Evolutionary conservation across 1,284 basidiomycete genomes (phyloP).

Genomic region (Fomitopsis schrenkii): DNA sequence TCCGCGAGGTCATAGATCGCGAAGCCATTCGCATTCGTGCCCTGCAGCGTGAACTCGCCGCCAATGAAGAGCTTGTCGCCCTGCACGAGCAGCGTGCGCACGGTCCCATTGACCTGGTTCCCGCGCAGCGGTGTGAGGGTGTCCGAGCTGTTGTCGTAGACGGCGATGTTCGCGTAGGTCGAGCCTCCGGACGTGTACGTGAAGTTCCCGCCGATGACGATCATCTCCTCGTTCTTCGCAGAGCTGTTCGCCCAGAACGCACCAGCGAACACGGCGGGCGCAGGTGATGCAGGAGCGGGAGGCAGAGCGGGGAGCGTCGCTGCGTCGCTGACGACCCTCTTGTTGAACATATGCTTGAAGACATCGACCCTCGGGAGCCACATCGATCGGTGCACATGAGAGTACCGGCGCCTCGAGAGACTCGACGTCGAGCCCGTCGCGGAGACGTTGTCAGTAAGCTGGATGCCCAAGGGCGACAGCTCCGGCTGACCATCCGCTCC

Average conservation of each 20-base stretch:
- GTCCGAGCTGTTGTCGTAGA: conserved; percentile 62
- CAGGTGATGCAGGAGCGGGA: conserved; percentile 46
- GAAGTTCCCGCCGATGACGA: conserved; percentile 90
- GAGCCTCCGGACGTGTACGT: conserved; percentile 50
- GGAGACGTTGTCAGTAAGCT: conserved; percentile 38
- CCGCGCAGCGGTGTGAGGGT: conserved; percentile 58
- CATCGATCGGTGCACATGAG: conserved; percentile 32
- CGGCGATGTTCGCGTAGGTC: conserved; percentile 56
- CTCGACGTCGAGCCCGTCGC: conserved; percentile 20
- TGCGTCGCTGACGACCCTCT: conserved; percentile 42
- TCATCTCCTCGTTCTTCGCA: conserved; percentile 52
- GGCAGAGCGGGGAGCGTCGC: conserved; percentile 45
- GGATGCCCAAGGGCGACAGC: conserved; percentile 54
- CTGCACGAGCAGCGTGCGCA: conserved; percentile 66
- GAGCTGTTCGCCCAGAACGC: conserved; percentile 87
- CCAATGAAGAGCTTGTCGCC: conserved; percentile 72
- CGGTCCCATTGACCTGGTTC: conserved; percentile 63
- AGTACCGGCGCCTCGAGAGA: conserved; percentile 29
- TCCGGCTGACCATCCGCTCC: conserved; percentile 46
- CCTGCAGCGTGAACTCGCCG: conserved; percentile 67
- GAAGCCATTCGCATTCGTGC: conserved; percentile 57
- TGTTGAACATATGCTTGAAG: conserved; percentile 38
- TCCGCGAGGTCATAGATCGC: conserved; percentile 72
- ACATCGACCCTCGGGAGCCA: conserved; percentile 52
- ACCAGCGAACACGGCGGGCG: conserved; percentile 83